Percentiles rank a stretch among this genome's conserved stretches.
Evolutionary conservation across 306 rosid species (phyloP).

Genomic region (Quercus dentata): DNA sequence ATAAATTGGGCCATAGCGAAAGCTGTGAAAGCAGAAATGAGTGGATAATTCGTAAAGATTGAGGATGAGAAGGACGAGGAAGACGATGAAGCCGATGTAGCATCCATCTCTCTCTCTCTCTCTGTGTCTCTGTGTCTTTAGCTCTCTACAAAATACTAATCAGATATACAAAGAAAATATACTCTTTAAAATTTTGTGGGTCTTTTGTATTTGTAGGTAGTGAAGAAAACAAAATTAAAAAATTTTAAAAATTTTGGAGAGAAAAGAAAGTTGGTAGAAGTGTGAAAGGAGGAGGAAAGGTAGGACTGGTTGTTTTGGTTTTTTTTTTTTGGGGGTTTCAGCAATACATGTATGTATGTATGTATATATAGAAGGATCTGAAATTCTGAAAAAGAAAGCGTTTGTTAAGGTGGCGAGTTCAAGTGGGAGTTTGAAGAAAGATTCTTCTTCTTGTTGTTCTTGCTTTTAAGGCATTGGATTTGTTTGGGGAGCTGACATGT

Average conservation of each 20-base stretch:
- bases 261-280: background rate
- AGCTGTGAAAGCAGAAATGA: conserved; percentile 60
- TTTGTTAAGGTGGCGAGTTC: background rate
- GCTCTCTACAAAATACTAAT: background rate
- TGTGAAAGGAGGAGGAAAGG: background rate
- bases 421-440: no score
- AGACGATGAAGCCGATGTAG: conserved; percentile 19
- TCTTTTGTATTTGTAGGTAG: background rate
- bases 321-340: no score
- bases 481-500: no score
- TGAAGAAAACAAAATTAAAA: no score
- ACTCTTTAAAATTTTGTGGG: background rate
- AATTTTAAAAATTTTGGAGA: no score
- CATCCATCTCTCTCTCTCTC: conserved; percentile 17
- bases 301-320: background rate
- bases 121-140: background rate
- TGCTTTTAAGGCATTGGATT: no score
- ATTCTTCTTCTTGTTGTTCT: no score
- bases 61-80: conserved; percentile 39
- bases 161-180: background rate
- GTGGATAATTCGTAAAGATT: conserved; percentile 67
- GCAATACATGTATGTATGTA: no score
- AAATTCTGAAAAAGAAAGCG: background rate
- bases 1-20: conserved; percentile 59
- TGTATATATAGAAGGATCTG: background rate